Evolutionary conservation across 345 rosid species (phyloP).

Genomic region (Murraya koenigii): DNA sequence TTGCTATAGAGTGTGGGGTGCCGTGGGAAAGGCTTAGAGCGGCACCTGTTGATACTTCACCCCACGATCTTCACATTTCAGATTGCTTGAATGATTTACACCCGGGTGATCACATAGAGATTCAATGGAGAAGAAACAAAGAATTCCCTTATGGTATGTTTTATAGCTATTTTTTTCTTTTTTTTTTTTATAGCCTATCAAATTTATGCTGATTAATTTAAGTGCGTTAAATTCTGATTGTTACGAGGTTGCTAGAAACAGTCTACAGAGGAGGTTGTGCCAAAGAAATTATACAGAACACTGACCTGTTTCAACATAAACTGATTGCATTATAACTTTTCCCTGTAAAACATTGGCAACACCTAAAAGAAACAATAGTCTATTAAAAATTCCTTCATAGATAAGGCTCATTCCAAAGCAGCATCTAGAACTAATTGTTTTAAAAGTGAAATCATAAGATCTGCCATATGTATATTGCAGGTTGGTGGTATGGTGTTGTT

Average conservation of each 20-base stretch:
- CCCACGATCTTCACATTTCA: constrained; percentile 64
- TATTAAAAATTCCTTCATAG: background rate
- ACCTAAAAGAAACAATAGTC: background rate
- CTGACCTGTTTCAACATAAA: constrained; percentile 6
- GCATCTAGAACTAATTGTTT: background rate
- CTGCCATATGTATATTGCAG: constrained; percentile 35
- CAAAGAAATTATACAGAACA: background rate
- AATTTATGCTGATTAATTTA: background rate
- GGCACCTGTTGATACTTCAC: constrained; percentile 62
- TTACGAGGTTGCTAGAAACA: background rate
- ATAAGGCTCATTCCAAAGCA: background rate
- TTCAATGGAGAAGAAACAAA: constrained; percentile 94
- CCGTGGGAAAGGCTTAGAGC: constrained; percentile 82
- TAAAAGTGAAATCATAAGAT: background rate
- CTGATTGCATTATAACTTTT: background rate
- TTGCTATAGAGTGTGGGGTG: constrained; percentile 59
- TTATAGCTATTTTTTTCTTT: background rate
- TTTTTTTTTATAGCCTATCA: background rate
- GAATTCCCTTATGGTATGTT: constrained; percentile 67
- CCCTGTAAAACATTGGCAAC: background rate
- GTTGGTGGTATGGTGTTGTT: constrained; percentile 96
- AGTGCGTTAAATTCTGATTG: background rate
- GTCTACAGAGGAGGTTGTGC: background rate
- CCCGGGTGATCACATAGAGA: constrained; percentile 90
- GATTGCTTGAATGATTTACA: constrained; percentile 64